Base-by-base conservation (phyloP, 495 filamentous ascomycete genomes). In the Rhypophila decipiens region DNA sequence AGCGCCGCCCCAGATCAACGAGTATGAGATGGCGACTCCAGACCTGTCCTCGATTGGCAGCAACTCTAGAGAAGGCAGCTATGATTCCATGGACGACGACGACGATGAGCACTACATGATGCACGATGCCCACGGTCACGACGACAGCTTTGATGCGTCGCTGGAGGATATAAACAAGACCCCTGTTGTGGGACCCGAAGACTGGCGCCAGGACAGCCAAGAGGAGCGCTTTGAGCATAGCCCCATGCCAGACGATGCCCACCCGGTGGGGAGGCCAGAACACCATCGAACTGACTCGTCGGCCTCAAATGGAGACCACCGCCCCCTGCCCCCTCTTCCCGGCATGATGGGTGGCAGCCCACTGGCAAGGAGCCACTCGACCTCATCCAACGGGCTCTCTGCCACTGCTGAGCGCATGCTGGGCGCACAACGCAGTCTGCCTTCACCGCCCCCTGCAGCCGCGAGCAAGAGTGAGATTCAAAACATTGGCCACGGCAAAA, bases 11-110 rank as follows among this genome's bases (percentile, higher is more conserved):
- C 86, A 93, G 62, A 74, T 97, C 44, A 95, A 96, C 57, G 90
- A 97, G 61, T 98, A 97, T 59, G 93, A 96, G 67, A 90, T 96
- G 87, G 84, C 87, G 27, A 98, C 93, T 2, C 93, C 93, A 1
- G 93, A 95, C 63, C 78, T 88, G 13, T 96, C 94, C 4, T 97
- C 86, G 1, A 71, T 91, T 39, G 87, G 86, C 13, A 90, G 87
- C 12, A 88, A 82, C 42, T 96, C 90, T 5, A 83, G 90, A 21
- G 87, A 95, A 50, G 86, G 87, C 17, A 95, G 90, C 64, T 96
- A 89, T 59, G 93, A 96, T 44, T 90, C 87, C 3, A 78, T 77
- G n/a, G 82, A 81, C 15, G 79, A 84, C 18, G 77, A 85, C 20
- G 78, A 82, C 18, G 81, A 87, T 21, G 71, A 82, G 23, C 85